Conservation (phyloP, 208 protist species). For the Balamuthia mandrillaris region DNA sequence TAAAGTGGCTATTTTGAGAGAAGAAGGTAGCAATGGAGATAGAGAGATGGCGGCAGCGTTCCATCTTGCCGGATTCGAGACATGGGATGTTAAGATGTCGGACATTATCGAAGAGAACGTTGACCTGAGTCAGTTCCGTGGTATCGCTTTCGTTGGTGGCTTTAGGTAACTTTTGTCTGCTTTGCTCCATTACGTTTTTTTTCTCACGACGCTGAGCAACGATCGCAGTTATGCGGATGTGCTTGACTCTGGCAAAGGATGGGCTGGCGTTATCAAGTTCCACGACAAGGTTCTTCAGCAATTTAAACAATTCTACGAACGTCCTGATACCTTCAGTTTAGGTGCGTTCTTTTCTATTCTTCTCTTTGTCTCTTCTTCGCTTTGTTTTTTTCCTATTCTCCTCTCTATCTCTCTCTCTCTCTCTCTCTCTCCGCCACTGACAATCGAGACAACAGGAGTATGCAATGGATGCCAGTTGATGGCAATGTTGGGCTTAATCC, state of each 20-base stretch:
- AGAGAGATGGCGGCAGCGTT: slow-evolving; percentile 71
- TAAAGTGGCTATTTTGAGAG: slow-evolving; percentile 52
- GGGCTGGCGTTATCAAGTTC: slow-evolving; percentile 61
- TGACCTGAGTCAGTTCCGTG: slow-evolving; percentile 58
- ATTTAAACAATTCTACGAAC: slow-evolving; percentile 61
- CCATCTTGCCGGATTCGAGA: slow-evolving; percentile 64
- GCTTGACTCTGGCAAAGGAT: slow-evolving; percentile 74
- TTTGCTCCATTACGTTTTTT: no score
- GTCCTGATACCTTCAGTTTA: slow-evolving; percentile 67
- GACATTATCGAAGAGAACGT: slow-evolving; percentile 57
- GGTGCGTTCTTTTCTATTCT: no score
- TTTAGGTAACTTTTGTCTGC: slow-evolving; percentile 47
- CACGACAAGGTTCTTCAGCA: slow-evolving; percentile 42
- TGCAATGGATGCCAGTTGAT: slow-evolving; percentile 75
- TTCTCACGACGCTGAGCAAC: no score
- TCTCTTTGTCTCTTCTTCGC: no score
- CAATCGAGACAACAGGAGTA: no score
- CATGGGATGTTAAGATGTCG: slow-evolving; percentile 67
- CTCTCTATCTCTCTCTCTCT: no score
- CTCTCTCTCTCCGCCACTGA: no score
- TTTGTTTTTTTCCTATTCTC: no score
- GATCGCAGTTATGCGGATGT: slow-evolving; percentile 73
- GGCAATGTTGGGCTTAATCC: slow-evolving; percentile 71
- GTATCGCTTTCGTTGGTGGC: slow-evolving; percentile 75
- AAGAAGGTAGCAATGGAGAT: slow-evolving; percentile 74